Evolutionary conservation across 2,329 filamentous ascomycete genomes (phyloP).

Genomic region (Monosporascus sp.): DNA sequence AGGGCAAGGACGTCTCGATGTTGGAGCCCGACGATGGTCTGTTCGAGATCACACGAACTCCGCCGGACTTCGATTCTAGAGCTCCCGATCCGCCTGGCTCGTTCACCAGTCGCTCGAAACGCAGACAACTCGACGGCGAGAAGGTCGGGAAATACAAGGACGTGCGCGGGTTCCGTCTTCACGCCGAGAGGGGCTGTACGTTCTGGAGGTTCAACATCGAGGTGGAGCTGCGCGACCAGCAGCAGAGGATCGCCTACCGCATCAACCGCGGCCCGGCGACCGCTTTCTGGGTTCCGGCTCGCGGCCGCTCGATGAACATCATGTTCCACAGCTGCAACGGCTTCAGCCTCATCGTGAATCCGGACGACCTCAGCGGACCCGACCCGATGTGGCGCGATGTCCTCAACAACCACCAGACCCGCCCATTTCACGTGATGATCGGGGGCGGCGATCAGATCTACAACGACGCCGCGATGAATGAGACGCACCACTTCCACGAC

Average conservation of each 20-base stretch:
- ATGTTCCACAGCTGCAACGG: conserved; percentile 99
- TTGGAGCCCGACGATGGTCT: conserved; percentile 77
- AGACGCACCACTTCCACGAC: conserved; percentile 71
- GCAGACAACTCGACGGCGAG: conserved; percentile 66
- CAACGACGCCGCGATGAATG: conserved; percentile 75
- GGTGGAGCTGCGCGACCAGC: conserved; percentile 70
- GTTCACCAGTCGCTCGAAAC: conserved; percentile 48
- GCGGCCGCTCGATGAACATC: conserved; percentile 86
- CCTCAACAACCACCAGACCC: conserved; percentile 82
- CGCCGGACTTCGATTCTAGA: conserved; percentile 42
- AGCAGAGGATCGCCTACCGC: conserved; percentile 87
- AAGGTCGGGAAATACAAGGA: conserved; percentile 76
- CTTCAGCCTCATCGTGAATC: conserved; percentile 74
- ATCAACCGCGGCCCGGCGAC: conserved; percentile 87
- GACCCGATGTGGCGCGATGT: conserved; percentile 97
- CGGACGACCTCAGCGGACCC: conserved; percentile 79
- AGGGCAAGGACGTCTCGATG: conserved; percentile 70
- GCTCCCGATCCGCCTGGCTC: conserved; percentile 45
- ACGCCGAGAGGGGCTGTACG: conserved; percentile 79
- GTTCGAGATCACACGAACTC: conserved; percentile 62
- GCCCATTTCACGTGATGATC: conserved; percentile 96
- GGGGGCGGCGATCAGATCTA: conserved; percentile 97
- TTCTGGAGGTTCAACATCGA: conserved; percentile 98
- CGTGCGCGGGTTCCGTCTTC: conserved; percentile 73
- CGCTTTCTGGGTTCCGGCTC: conserved; percentile 90